Evolutionary conservation across 306 rosid genomes (phyloP).

Genomic region (Quercus bicolor): DNA sequence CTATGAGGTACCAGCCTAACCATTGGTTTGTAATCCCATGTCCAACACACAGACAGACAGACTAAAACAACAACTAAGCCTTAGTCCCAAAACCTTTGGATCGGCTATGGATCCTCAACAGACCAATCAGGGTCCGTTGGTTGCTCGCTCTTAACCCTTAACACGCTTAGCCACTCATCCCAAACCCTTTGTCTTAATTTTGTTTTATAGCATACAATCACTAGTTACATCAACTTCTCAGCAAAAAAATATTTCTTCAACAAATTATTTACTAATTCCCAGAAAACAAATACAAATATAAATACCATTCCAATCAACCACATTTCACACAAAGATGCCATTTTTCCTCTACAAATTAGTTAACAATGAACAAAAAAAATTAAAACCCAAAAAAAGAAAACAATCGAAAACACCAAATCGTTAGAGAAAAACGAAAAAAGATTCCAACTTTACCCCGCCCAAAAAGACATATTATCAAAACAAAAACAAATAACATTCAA

Average conservation of each 20-base stretch:
- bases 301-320: neutral
- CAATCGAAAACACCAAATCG: too few relatives aligned
- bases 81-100: too few relatives aligned
- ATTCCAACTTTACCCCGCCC: neutral
- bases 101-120: too few relatives aligned
- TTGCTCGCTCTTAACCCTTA: too few relatives aligned
- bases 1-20: too few relatives aligned
- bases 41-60: neutral
- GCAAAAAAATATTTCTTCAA: too few relatives aligned
- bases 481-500: neutral
- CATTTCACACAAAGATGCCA: neutral
- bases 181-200: neutral
- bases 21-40: neutral
- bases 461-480: neutral
- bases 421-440: too few relatives aligned
- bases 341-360: too few relatives aligned
- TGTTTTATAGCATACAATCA: neutral
- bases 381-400: neutral
- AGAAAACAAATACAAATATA: too few relatives aligned
- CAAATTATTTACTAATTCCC: too few relatives aligned
- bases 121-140: too few relatives aligned
- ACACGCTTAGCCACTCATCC: neutral
- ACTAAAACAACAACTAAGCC: too few relatives aligned
- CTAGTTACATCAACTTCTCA: neutral
- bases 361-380: neutral